A percentile compares a stretch with the other conserved stretches of the same genome.
Evolutionary conservation across 495 filamentous ascomycete genomes (phyloP).

Genomic region (Copromyces sp.): DNA sequence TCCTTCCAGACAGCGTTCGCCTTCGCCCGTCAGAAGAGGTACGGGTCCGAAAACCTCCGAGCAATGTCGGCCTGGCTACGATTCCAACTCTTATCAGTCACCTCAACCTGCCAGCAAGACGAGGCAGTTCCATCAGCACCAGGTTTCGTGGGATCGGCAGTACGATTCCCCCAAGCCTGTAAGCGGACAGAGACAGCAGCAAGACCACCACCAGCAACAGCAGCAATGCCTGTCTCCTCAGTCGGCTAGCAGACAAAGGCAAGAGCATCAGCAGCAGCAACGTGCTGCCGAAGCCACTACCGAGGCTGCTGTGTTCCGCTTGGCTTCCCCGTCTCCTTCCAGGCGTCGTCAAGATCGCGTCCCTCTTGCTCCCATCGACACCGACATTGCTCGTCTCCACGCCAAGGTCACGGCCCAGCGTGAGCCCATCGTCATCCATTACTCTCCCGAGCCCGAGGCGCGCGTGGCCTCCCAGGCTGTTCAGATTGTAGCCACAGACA

Average conservation of each 20-base stretch:
- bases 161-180: not conserved
- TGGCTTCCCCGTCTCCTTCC: not conserved
- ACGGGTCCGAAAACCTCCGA: not conserved
- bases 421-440: not conserved
- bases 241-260: not conserved
- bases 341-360: not conserved
- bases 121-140: not conserved
- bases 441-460: not conserved
- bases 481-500: not conserved
- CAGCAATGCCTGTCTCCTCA: not conserved
- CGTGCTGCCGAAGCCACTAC: not conserved
- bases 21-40: constrained; percentile 14
- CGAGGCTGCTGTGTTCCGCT: not conserved
- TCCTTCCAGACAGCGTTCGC: constrained; percentile 9
- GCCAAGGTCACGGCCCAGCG: not conserved
- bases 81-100: not conserved
- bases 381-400: constrained; percentile 6
- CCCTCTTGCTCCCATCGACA: constrained; percentile 5
- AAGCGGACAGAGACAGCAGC: not conserved
- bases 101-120: constrained; percentile 4
- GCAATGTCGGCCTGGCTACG: not conserved
- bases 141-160: not conserved
- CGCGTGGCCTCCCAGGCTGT: constrained; percentile 1
- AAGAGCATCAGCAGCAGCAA: not conserved
- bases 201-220: not conserved